phyloP scores from a whole-genome alignment of 2,329 filamentous ascomycete species.

The Penicillium frequentans region DNA sequence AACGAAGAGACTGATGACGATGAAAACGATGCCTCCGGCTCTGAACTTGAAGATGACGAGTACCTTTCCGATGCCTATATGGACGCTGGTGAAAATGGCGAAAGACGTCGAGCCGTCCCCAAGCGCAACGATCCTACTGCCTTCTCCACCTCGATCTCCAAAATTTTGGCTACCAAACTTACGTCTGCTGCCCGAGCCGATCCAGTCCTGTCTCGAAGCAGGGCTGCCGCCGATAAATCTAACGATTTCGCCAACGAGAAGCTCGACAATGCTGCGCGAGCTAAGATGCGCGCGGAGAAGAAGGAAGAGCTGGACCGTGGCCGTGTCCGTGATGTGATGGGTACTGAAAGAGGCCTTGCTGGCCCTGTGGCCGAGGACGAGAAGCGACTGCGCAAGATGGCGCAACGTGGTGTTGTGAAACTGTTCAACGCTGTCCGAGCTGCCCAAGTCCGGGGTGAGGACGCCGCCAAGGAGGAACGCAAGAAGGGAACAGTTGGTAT shows the following conservation, averaged over 20 bases:
- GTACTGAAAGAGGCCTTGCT: conserved; percentile 55
- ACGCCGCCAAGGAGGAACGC: conserved; percentile 67
- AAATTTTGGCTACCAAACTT: conserved; percentile 88
- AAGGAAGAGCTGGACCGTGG: conserved; percentile 79
- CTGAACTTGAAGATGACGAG: conserved; percentile 28
- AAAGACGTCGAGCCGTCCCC: conserved; percentile 36
- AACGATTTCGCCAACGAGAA: conserved; percentile 72
- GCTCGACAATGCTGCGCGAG: conserved; percentile 77
- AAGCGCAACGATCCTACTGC: conserved; percentile 91
- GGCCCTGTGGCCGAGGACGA: conserved; percentile 67
- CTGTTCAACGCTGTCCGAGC: conserved; percentile 94
- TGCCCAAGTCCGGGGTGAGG: conserved; percentile 83
- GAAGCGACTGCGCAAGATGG: conserved; percentile 78
- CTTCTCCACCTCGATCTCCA: conserved; percentile 90
- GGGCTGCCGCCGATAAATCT: conserved; percentile 69
- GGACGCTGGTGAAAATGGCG: conserved; percentile 36
- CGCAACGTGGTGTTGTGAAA: conserved; percentile 90
- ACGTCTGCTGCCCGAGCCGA: conserved; percentile 78
- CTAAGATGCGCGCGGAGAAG: conserved; percentile 78
- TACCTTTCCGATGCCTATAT: conserved; percentile 41
- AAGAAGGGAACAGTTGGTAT: conserved; percentile 76
- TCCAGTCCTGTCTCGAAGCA: conserved; percentile 85
- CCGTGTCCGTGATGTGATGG: conserved; percentile 81
- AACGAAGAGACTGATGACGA: conserved; percentile 34
- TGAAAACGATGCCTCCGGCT: conserved; percentile 43